Evolutionary conservation across 805 yeast species (phyloP).

Genomic region (Wickerhamia fluorescens): DNA sequence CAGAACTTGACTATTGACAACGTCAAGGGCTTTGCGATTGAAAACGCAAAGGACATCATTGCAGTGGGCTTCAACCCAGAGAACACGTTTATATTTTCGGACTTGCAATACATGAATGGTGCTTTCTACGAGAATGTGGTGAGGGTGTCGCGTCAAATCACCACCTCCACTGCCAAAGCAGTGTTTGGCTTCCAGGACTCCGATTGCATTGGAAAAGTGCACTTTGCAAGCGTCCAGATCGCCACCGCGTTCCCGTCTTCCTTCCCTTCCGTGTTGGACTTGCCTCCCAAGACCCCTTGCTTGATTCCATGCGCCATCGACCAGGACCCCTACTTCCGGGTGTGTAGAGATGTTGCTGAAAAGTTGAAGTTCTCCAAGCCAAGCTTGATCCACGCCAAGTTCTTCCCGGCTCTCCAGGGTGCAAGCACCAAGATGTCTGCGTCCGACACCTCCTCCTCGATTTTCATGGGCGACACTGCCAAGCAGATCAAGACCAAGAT

Average conservation of each 20-base stretch:
- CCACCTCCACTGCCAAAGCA: slow-evolving; percentile 94
- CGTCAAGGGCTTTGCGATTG: slow-evolving; percentile 70
- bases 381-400: slow-evolving; percentile 84
- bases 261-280: slow-evolving; percentile 86
- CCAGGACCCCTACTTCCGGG: slow-evolving; percentile 97
- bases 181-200: slow-evolving; percentile 95
- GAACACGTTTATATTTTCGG: slow-evolving; percentile 93
- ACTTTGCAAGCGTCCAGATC: slow-evolving; percentile 94
- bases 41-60: slow-evolving; percentile 88
- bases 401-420: slow-evolving; percentile 98
- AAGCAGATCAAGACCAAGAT: slow-evolving; percentile 89
- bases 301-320: slow-evolving; percentile 98
- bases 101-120: slow-evolving; percentile 87
- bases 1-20: slow-evolving; percentile 83
- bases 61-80: slow-evolving; percentile 92
- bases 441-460: slow-evolving; percentile 81
- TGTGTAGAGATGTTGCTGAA: slow-evolving; percentile 94
- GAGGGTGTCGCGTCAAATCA: slow-evolving; percentile 86
- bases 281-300: slow-evolving; percentile 87
- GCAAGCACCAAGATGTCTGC: slow-evolving; percentile 97
- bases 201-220: slow-evolving; percentile 90
- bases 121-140: slow-evolving; percentile 92
- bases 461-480: slow-evolving; percentile 91
- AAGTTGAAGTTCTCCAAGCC: slow-evolving; percentile 89
- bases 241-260: slow-evolving; percentile 94